Conservation (phyloP, 345 rosid species). For the Barbarea vulgaris region DNA sequence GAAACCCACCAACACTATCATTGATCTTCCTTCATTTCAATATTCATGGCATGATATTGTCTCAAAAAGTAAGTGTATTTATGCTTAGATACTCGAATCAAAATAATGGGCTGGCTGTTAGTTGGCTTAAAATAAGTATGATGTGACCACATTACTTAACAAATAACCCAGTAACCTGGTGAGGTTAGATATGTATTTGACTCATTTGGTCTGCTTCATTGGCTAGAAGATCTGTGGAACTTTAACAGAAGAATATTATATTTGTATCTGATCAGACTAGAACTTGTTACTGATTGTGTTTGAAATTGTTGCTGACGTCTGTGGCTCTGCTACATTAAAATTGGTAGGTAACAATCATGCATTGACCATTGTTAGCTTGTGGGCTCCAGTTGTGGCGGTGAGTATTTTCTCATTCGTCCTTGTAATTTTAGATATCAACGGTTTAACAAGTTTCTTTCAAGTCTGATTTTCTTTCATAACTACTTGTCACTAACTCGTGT, state of each 20-base stretch:
- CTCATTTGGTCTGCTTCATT: slow-evolving; percentile 8
- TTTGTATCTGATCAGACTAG: slow-evolving; percentile 19
- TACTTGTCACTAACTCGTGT: slow-evolving; percentile 16
- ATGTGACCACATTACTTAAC: background rate
- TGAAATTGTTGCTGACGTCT: slow-evolving; percentile 21
- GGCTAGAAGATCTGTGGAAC: slow-evolving; percentile 20
- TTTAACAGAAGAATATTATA: background rate
- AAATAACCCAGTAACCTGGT: slow-evolving; percentile 13
- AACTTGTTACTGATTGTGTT: slow-evolving; percentile 23
- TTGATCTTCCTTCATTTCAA: slow-evolving; percentile 43
- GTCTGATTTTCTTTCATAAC: slow-evolving; percentile 9
- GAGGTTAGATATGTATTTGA: background rate
- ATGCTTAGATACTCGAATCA: background rate
- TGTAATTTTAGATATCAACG: background rate
- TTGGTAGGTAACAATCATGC: slow-evolving; percentile 79
- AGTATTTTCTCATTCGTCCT: slow-evolving; percentile 42
- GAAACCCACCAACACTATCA: slow-evolving; percentile 63
- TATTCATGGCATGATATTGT: slow-evolving; percentile 97
- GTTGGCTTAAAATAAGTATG: background rate
- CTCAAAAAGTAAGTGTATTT: slow-evolving; percentile 71
- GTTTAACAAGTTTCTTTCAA: slow-evolving; percentile 22
- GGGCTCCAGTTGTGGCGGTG: slow-evolving; percentile 98
- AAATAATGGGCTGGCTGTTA: background rate
- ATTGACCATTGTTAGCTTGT: slow-evolving; percentile 79
- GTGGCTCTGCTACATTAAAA: slow-evolving; percentile 35